Percentiles rank a stretch among this genome's conserved stretches.
phyloP scores from a whole-genome alignment of 75 land plant species.

The Ceratopteris richardii region DNA sequence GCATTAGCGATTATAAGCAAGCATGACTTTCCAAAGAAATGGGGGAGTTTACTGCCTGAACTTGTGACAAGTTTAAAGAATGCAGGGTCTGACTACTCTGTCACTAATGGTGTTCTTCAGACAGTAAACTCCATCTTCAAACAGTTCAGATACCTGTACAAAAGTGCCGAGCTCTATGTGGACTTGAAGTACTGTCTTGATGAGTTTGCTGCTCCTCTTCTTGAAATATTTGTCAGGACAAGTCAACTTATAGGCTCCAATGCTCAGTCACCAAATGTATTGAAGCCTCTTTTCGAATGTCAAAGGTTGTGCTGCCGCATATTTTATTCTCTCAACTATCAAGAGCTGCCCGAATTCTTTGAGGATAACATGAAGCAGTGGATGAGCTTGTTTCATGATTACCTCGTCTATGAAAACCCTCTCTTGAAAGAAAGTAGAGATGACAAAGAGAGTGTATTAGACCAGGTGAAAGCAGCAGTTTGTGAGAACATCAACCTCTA shows the following conservation, averaged over 20 bases:
- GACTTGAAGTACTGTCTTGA: conserved; percentile 95
- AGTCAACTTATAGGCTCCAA: conserved; percentile 35
- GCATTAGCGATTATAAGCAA: conserved; percentile 68
- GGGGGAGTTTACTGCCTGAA: conserved; percentile 84
- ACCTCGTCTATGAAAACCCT: conserved; percentile 55
- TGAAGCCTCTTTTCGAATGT: conserved; percentile 59
- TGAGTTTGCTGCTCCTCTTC: conserved; percentile 72
- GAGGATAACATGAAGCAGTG: conserved; percentile 98
- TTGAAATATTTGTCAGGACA: conserved; percentile 64
- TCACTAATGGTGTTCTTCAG: conserved; percentile 64
- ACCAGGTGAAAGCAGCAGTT: conserved; percentile 71
- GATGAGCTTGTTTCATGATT: conserved; percentile 82
- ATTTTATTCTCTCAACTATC: conserved; percentile 81
- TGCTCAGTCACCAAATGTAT: conserved; percentile 11
- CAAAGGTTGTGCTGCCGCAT: conserved; percentile 89
- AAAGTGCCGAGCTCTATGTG: conserved; percentile 56
- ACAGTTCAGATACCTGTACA: conserved; percentile 70
- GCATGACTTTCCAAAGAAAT: conserved; percentile 76
- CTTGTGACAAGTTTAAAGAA: conserved; percentile 50
- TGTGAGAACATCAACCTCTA: conserved; percentile 96
- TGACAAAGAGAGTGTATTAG: conserved; percentile 50
- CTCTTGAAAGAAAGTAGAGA: conserved; percentile 32
- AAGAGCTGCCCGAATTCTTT: conserved; percentile 96
- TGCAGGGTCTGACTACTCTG: conserved; percentile 35
- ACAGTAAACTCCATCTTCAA: conserved; percentile 84